Evolutionary conservation across 1,284 basidiomycete species (phyloP).

Genomic region (Irpex rosettiformis): DNA sequence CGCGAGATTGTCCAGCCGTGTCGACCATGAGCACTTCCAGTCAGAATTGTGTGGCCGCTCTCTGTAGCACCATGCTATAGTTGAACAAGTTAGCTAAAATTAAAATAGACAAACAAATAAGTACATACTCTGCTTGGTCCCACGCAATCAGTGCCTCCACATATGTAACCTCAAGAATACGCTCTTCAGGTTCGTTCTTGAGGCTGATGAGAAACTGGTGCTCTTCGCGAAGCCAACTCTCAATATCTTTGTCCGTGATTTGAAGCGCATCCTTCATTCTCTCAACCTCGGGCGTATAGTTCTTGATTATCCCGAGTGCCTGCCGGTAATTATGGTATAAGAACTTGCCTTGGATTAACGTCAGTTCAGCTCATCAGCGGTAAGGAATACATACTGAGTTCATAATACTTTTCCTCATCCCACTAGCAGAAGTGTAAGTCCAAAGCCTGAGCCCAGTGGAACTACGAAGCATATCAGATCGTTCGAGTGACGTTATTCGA

Average conservation of each 20-base stretch:
- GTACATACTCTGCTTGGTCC: background rate
- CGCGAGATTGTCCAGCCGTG: background rate
- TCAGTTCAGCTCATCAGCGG: background rate
- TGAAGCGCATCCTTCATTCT: background rate
- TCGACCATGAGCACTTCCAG: background rate
- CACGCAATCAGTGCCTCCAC: slow-evolving; percentile 12
- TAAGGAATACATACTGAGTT: background rate
- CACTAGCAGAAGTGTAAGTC: slow-evolving; percentile 20
- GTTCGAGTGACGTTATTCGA: slow-evolving; percentile 21
- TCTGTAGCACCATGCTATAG: background rate
- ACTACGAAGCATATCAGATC: slow-evolving; percentile 21
- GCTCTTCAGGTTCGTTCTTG: slow-evolving; percentile 12
- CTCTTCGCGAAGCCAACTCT: slow-evolving; percentile 14
- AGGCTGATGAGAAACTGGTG: slow-evolving; percentile 6
- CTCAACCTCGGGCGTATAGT: background rate
- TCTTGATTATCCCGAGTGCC: slow-evolving; percentile 16
- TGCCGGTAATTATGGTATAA: slow-evolving; percentile 20
- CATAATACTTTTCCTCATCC: slow-evolving; percentile 24
- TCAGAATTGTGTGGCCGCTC: background rate
- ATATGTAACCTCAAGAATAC: slow-evolving; percentile 11
- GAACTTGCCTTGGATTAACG: slow-evolving; percentile 12
- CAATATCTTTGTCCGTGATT: slow-evolving; percentile 12
- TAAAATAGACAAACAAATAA: too few relatives aligned
- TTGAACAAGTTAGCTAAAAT: background rate
- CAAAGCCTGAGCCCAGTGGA: slow-evolving; percentile 20